Conservation (phyloP, 2,329 filamentous ascomycete species). For the Purpureocillium lavendulum region DNA sequence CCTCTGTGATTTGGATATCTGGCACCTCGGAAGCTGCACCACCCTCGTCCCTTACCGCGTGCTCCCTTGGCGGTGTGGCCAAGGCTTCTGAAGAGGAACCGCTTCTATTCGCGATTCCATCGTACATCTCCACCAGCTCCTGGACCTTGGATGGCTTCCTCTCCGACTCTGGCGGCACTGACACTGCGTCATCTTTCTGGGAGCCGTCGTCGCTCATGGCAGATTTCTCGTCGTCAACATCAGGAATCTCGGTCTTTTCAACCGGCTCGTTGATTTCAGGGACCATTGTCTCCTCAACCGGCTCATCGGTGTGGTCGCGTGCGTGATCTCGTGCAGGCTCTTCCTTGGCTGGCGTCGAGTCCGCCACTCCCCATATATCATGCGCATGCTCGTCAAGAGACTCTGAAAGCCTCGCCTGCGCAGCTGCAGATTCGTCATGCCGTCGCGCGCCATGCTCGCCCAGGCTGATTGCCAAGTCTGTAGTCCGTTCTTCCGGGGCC, state of each 20-base stretch:
- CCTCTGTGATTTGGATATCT: background rate
- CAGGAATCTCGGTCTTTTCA: no score
- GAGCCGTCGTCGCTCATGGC: background rate
- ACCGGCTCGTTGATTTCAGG: background rate
- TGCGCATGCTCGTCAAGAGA: background rate
- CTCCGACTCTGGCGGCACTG: constrained; percentile 5
- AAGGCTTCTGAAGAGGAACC: constrained; percentile 1
- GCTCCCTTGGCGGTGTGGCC: background rate
- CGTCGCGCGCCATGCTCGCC: constrained; percentile 9
- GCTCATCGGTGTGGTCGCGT: background rate
- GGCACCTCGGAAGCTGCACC: background rate
- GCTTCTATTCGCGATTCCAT: constrained; percentile 29
- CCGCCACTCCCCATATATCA: background rate
- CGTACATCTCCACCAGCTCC: constrained; percentile 40
- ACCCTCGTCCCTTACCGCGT: no score
- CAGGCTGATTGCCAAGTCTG: constrained; percentile 21
- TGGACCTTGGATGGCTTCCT: constrained; percentile 36
- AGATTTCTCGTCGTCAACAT: no score
- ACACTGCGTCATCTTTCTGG: no score
- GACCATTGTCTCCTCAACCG: background rate
- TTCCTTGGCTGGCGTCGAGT: no score
- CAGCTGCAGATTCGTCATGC: background rate
- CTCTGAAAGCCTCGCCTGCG: background rate
- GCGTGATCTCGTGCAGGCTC: background rate
- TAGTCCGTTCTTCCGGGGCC: constrained; percentile 12